These are phyloP conservation scores for Marasmius fiardii DNA, from an alignment of 1,284 basidiomycete species.

Conservation along the genomic window DNA sequence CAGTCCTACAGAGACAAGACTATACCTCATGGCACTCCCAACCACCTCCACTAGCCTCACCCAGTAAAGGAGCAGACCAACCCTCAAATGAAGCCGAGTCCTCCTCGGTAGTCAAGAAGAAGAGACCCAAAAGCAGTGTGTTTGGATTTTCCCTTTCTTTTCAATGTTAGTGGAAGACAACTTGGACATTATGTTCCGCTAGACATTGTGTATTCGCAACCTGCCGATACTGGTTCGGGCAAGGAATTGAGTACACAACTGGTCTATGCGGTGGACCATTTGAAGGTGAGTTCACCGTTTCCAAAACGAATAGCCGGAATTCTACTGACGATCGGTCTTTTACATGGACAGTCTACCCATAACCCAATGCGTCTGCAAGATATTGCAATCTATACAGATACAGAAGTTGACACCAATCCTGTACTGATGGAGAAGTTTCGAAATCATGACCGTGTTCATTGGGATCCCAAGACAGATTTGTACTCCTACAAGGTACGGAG, in stretches of 20 bases:
- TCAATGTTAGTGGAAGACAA: conserved; percentile 11
- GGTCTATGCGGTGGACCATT: conserved; percentile 78
- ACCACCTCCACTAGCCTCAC: conserved; percentile 32
- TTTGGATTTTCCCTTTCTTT: conserved; percentile 19
- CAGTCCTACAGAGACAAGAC: conserved; percentile 56
- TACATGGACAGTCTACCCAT: conserved; percentile 49
- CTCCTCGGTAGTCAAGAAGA: conserved; percentile 55
- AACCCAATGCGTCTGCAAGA: conserved; percentile 86
- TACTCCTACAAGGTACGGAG: conserved; percentile 76
- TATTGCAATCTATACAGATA: conserved; percentile 74
- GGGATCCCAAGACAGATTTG: conserved; percentile 80
- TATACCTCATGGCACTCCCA: conserved; percentile 73
- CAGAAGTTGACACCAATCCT: conserved; percentile 71
- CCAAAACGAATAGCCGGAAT: too few relatives aligned
- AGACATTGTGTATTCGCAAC: conserved; percentile 82
- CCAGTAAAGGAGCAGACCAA: conserved; percentile 20
- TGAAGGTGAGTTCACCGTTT: conserved; percentile 50
- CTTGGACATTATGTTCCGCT: conserved; percentile 19
- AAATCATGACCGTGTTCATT: conserved; percentile 73
- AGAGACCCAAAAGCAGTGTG: conserved; percentile 63
- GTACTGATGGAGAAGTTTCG: conserved; percentile 76
- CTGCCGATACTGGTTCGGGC: conserved; percentile 79
- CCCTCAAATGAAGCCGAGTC: conserved; percentile 21
- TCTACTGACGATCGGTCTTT: background rate
- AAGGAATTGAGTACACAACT: conserved; percentile 84